Conservation (phyloP, 176 grass and related monocot genomes). For the Zizania latifolia region DNA sequence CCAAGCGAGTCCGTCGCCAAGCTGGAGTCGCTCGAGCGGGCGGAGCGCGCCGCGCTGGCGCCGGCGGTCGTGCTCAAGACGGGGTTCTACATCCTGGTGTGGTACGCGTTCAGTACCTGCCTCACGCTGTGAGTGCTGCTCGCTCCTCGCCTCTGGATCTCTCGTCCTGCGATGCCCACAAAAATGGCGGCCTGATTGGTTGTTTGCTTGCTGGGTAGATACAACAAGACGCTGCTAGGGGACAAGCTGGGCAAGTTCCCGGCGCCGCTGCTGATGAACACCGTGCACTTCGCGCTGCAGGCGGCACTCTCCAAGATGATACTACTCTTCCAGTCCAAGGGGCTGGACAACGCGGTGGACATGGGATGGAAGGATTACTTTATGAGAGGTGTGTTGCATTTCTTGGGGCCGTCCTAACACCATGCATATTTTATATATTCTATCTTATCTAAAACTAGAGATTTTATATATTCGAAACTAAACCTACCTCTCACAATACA, state of each 20-base stretch:
- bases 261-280: constrained; percentile 98
- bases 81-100: constrained; percentile 80
- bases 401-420: no score
- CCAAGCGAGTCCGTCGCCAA: constrained; percentile 72
- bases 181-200: neutral
- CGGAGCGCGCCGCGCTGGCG: constrained; percentile 50
- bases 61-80: constrained; percentile 60
- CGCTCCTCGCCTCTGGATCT: neutral
- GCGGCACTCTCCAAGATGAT: constrained; percentile 86
- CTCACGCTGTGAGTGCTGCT: constrained; percentile 84
- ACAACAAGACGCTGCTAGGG: constrained; percentile 96
- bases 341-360: constrained; percentile 30
- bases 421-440: no score
- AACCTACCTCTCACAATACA: no score
- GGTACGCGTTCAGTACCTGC: constrained; percentile 98
- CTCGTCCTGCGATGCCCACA: neutral
- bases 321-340: constrained; percentile 60
- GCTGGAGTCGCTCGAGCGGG: constrained; percentile 72
- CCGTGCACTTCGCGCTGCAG: constrained; percentile 96
- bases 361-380: constrained; percentile 99
- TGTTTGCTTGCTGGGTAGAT: constrained; percentile 37
- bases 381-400: constrained; percentile 55
- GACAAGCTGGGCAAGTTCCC: constrained; percentile 99
- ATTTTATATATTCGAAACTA: no score
- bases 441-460: no score